Conservation (phyloP, 2,329 filamentous ascomycete species). For the Alternaria tenuissima region DNA sequence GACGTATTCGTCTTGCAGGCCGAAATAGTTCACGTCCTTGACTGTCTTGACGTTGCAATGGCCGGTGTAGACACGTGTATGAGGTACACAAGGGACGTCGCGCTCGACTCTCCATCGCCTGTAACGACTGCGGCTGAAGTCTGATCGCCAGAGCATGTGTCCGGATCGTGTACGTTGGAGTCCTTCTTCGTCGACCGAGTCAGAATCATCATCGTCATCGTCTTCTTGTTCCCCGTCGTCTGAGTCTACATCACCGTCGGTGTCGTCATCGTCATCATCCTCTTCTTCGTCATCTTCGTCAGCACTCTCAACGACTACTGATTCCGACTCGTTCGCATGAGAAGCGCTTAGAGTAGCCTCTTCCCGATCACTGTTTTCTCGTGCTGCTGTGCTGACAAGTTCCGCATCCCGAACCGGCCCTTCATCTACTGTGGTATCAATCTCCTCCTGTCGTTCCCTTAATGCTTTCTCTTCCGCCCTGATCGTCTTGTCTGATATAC, state of each 20-base stretch:
- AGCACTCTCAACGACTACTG: neutral
- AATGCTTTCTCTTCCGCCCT: conserved; percentile 54
- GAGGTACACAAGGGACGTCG: conserved; percentile 63
- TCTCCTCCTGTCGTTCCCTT: conserved; percentile 55
- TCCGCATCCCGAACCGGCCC: conserved; percentile 50
- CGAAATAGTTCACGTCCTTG: conserved; percentile 75
- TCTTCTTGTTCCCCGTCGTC: conserved; percentile 41
- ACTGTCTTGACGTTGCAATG: conserved; percentile 74
- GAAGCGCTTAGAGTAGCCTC: conserved; percentile 9
- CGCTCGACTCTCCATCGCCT: conserved; percentile 62
- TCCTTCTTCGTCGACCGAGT: conserved; percentile 43
- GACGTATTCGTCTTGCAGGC: conserved; percentile 72
- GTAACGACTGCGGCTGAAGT: conserved; percentile 56
- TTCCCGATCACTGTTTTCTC: conserved; percentile 19
- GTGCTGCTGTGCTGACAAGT: conserved; percentile 28
- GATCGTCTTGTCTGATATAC: conserved; percentile 52
- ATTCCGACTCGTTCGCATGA: conserved; percentile 6
- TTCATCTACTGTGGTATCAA: conserved; percentile 58
- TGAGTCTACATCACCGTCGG: conserved; percentile 38
- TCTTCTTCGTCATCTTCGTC: conserved; percentile 38
- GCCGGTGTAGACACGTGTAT: conserved; percentile 66
- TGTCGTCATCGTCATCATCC: conserved; percentile 35
- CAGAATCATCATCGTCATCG: conserved; percentile 39
- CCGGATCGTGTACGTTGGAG: conserved; percentile 47
- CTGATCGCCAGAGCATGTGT: conserved; percentile 58